Base-by-base conservation (phyloP, 2,329 filamentous ascomycete genomes). In the Mycosphaerelloides madeirae region DNA sequence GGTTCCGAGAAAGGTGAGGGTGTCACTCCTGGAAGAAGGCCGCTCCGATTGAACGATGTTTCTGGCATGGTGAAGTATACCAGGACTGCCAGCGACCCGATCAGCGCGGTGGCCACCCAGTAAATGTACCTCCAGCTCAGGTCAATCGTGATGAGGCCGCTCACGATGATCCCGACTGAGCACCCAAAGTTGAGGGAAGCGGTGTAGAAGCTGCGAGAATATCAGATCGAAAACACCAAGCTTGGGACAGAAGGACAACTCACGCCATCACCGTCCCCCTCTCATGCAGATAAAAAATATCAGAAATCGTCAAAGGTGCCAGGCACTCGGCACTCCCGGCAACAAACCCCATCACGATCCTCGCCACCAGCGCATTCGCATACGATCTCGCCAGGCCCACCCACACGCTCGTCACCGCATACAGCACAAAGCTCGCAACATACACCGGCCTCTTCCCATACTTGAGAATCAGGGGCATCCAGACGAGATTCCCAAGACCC, bases 251-350 rank as follows among this genome's bases (percentile, higher is more conserved):
- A 44, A 52, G 14, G 52, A 46, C 19, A 49, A 63, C 68, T 52
- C 56, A 70, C 52, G 73, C 70, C 72, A 77, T 79, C 31, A 75
- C 62, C 1, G 66, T 61, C 1, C 75, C 76, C 40, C 77, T 66
- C 54, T 80, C 73, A 48, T 80, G 76, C 13, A 80, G 61, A 56
- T 78, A 80, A 60, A 79, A 80, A 22, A 79, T 60, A 49, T 80
- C 77, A 2, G 74, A 65, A 35, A 79, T 76, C 1, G 74, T 76
- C 6, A 76, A 63, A 0, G 75, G 75, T 1, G 72, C 65, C 3
- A 69, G 47, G 47, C 60, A 65, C 47, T 80, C 77, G 2, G 71
- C 76, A 6, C 75, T 72, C 1, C 76, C 77, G 1, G 75, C 67
- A 1, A 70, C 75, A 31, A 78, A 69, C 3, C 77, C 77, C 64